Evolutionary conservation across 2,329 filamentous ascomycete species (phyloP).

Genomic region (Fusarium tuaranense): DNA sequence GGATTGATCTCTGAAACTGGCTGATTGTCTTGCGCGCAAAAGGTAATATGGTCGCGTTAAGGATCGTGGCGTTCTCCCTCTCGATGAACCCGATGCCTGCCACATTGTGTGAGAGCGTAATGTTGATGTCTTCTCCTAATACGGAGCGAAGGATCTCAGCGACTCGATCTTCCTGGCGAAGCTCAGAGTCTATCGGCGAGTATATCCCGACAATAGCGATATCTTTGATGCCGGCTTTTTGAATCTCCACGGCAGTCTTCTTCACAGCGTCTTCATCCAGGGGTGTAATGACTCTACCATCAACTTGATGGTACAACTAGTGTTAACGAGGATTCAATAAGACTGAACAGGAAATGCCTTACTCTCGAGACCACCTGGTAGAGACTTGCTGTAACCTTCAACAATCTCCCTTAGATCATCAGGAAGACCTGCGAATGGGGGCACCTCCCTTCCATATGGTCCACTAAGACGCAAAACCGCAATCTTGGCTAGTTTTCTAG

Average conservation of each 20-base stretch:
- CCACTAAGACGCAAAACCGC: slow-evolving; percentile 58
- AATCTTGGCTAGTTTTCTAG: slow-evolving; percentile 53
- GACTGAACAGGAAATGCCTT: slow-evolving; percentile 32
- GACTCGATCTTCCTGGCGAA: slow-evolving; percentile 2
- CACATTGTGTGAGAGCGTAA: slow-evolving; percentile 11
- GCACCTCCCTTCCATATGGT: slow-evolving; percentile 53
- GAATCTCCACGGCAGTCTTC: not conserved
- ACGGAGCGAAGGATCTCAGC: not conserved
- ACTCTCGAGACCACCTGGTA: slow-evolving; percentile 57
- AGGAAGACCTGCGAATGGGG: slow-evolving; percentile 58
- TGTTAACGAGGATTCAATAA: not conserved
- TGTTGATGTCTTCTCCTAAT: not conserved
- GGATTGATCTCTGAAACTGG: slow-evolving; percentile 64
- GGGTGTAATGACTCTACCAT: slow-evolving; percentile 6
- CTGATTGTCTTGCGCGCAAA: slow-evolving; percentile 67
- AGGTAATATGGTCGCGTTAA: slow-evolving; percentile 69
- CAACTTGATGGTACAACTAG: not conserved
- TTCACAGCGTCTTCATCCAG: not conserved
- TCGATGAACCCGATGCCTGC: slow-evolving; percentile 62
- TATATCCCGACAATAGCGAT: slow-evolving; percentile 10
- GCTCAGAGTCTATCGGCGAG: slow-evolving; percentile 6
- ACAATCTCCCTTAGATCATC: slow-evolving; percentile 51
- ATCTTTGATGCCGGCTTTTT: slow-evolving; percentile 2
- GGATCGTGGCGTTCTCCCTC: slow-evolving; percentile 72
- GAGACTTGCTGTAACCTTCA: slow-evolving; percentile 51